Percentiles rank a stretch among this genome's conserved stretches.
phyloP scores from a whole-genome alignment of 2,329 filamentous ascomycete species.

The Pleoardoris graminearum region DNA sequence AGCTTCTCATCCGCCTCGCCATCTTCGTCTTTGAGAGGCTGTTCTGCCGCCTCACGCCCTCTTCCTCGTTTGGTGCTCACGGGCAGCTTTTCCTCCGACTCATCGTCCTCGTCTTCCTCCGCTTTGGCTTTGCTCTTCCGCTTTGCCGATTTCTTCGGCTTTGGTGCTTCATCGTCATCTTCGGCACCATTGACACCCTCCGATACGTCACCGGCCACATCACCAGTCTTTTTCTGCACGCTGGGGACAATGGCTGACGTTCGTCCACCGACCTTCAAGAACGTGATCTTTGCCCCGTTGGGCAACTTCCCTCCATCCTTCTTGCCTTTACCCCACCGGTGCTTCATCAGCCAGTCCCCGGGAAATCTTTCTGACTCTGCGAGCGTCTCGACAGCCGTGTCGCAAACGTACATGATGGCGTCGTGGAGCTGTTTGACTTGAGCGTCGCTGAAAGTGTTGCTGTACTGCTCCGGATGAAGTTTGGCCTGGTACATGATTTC shows the following conservation, averaged over 20 bases:
- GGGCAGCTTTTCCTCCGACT: constrained; percentile 12
- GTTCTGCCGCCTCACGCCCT: neutral
- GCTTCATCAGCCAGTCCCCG: constrained; percentile 79
- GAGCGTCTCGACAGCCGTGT: constrained; percentile 74
- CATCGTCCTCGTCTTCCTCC: constrained; percentile 27
- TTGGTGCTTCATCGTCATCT: constrained; percentile 24
- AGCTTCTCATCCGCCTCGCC: constrained; percentile 15
- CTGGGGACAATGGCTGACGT: constrained; percentile 88
- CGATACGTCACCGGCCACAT: constrained; percentile 59
- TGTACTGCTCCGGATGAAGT: constrained; percentile 91
- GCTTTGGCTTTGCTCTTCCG: constrained; percentile 36
- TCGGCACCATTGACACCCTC: constrained; percentile 34
- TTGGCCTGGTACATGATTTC: constrained; percentile 88
- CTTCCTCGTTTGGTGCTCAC: constrained; percentile 24
- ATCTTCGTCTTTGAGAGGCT: constrained; percentile 3
- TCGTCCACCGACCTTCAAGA: constrained; percentile 85
- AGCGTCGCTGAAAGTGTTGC: constrained; percentile 72
- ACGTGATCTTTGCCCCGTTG: constrained; percentile 81
- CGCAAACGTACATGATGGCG: constrained; percentile 76
- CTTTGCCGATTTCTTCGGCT: constrained; percentile 40
- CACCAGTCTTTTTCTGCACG: constrained; percentile 79
- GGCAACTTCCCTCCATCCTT: constrained; percentile 72
- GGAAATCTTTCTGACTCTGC: constrained; percentile 86
- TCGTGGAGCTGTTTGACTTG: constrained; percentile 74
- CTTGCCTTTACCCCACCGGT: constrained; percentile 88